A percentile compares a stretch with the other conserved stretches of the same genome.
These are phyloP conservation scores for Kingdonia uniflora DNA, from an alignment of 164 flowering plant genomes.

Conservation along the genomic window DNA sequence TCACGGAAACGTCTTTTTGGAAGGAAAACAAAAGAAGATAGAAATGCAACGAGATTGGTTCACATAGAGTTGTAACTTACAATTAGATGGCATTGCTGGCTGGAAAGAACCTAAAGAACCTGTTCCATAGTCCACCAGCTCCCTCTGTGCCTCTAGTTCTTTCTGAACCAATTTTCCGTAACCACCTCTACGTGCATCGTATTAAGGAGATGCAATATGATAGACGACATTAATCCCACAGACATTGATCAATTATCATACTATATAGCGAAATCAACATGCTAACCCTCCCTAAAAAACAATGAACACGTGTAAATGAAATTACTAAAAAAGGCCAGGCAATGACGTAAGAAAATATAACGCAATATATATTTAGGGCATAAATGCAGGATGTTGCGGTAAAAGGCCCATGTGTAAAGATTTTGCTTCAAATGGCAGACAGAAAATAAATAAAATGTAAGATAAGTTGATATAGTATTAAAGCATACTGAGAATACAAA, in stretches of 20 bases:
- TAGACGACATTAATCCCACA: not conserved
- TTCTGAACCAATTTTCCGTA: slow-evolving; percentile 92
- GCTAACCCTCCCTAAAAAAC: too few relatives aligned
- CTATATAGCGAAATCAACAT: not conserved
- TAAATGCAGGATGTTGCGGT: too few relatives aligned
- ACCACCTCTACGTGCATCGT: slow-evolving; percentile 82
- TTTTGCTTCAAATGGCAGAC: too few relatives aligned
- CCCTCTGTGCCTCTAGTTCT: slow-evolving; percentile 89
- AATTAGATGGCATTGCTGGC: slow-evolving; percentile 43
- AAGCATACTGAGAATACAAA: too few relatives aligned
- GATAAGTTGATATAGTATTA: too few relatives aligned
- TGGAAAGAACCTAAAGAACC: slow-evolving; percentile 76
- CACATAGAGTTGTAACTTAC: slow-evolving; percentile 40
- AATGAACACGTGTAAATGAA: not conserved
- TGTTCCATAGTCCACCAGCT: slow-evolving; percentile 87
- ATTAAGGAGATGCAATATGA: slow-evolving; percentile 31
- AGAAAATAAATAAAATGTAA: too few relatives aligned
- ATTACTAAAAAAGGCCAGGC: not conserved
- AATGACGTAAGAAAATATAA: not conserved
- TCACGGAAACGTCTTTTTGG: too few relatives aligned
- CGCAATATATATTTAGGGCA: too few relatives aligned
- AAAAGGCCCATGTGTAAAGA: too few relatives aligned
- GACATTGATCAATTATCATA: not conserved
- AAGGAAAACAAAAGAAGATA: too few relatives aligned
- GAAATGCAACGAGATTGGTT: not conserved